Percentiles rank a stretch among this genome's conserved stretches.
phyloP scores from a whole-genome alignment of 2,329 filamentous ascomycete genomes.

The Scedosporium aurantiacum region DNA sequence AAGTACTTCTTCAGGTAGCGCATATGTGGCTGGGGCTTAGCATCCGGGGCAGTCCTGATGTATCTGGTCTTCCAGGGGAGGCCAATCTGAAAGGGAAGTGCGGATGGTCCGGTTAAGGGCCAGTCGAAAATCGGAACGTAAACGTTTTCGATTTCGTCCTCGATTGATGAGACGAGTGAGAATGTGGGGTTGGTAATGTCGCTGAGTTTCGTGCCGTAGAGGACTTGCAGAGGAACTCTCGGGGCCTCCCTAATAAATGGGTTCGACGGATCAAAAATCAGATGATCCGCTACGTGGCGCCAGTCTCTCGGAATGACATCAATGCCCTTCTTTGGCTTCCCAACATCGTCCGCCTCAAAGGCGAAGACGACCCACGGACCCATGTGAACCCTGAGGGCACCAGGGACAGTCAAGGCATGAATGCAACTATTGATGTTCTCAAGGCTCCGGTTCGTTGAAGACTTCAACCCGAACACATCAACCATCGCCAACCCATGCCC shows the following conservation, averaged over 20 bases:
- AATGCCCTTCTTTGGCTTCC: background rate
- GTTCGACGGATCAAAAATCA: background rate
- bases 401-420: background rate
- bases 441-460: background rate
- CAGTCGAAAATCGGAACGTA: background rate
- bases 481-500: background rate
- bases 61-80: slow-evolving; percentile 4
- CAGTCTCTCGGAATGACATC: slow-evolving; percentile 3
- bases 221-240: background rate
- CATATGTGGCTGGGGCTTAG: background rate
- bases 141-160: slow-evolving; percentile 3
- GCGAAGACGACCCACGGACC: slow-evolving; percentile 2
- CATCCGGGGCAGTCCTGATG: background rate
- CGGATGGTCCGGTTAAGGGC: background rate
- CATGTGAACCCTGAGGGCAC: background rate
- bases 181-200: background rate
- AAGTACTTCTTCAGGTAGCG: slow-evolving; percentile 1
- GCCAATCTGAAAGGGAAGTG: slow-evolving; percentile 1
- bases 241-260: background rate
- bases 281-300: background rate
- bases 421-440: background rate
- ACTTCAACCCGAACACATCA: background rate
- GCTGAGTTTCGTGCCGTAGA: slow-evolving; percentile 1
- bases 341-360: background rate
- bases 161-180: background rate